Evolutionary conservation across 345 rosid species (phyloP), one percentile per base, ranked within the genome.

Genomic region (Garcia nutans): DNA sequence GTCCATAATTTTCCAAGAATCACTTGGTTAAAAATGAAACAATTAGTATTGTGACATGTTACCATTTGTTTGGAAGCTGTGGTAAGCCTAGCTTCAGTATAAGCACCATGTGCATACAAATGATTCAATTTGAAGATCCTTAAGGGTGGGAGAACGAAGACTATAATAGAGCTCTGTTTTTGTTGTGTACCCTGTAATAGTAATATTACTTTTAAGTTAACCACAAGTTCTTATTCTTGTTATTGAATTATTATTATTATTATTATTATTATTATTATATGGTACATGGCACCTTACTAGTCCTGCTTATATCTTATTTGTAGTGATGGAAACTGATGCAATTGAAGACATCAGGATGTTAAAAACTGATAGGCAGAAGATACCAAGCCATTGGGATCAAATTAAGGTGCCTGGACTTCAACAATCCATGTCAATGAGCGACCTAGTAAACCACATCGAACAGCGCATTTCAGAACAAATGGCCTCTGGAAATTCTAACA

Each of bases 361-460:
- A 15, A 67, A 20, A 58, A 61, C 73, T 42, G 59, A 10, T 84
- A 68, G 79, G 78, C 67, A 85, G 86, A 70, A 79, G 77, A 71
- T 76, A 28, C 50, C 80, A 47, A 77, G 78, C 66, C 82, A 86
- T 72, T 88, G 95, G 88, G 91, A 89, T 74, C 93, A 91, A 79
- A 87, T 93, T 26, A 91, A 86, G 81, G 90, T 91, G 58, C 90
- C 96, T 3, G 96, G 98, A 55, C 84, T 95, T 76, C 94, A 85
- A 45, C 89, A 90, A 12, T 91, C 99, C 0, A 89, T 95, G 87
- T 95, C 99, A n/a, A 83, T 93, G 88, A 91, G 87, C n/a, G 96
- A 91, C 77, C 85, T 93, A 1, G 84, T 95, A 87, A 91, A 85
- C 82, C 93, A 91, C 79, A 82, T 89, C 31, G 93, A 80, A 76